These are phyloP conservation scores for Trypanosoma congolense DNA, from an alignment of 208 protist genomes.

Conservation along the genomic window DNA sequence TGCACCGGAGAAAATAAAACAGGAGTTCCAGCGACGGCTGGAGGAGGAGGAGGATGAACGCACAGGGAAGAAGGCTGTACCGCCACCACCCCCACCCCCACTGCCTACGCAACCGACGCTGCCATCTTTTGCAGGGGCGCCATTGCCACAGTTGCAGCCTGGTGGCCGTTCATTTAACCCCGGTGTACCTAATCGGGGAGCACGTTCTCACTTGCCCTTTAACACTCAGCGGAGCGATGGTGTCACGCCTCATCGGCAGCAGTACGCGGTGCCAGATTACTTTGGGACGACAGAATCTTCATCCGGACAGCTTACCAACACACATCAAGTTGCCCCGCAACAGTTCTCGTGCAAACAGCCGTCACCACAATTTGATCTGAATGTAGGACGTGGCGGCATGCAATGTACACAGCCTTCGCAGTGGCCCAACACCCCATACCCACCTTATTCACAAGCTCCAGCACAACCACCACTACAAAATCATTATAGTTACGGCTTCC, in stretches of 20 bases:
- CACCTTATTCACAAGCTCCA: not conserved
- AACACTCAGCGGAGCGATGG: constrained; percentile 5
- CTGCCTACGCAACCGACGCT: constrained; percentile 12
- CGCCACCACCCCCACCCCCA: constrained; percentile 27
- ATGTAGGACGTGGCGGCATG: not conserved
- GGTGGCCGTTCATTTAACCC: not conserved
- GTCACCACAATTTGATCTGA: not conserved
- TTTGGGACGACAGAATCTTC: constrained; percentile 47
- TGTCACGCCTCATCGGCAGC: constrained; percentile 17
- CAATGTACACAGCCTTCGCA: not conserved
- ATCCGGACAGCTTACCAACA: too few species aligned
- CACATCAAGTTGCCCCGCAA: not conserved
- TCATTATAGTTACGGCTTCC: too few species aligned
- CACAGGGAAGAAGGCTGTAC: constrained; percentile 33
- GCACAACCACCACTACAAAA: not conserved
- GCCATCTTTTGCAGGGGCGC: not conserved
- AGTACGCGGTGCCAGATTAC: constrained; percentile 71
- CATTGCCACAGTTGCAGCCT: not conserved
- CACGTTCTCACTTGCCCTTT: constrained; percentile 15
- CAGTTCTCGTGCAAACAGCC: not conserved
- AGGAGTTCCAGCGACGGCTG: constrained; percentile 57
- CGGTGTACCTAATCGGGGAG: not conserved
- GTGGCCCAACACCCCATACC: not conserved
- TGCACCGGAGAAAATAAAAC: constrained; percentile 59
- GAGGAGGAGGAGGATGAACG: constrained; percentile 54